These are phyloP conservation scores for Xylaria longipes DNA, from an alignment of 495 filamentous ascomycete species.

Conservation along the genomic window DNA sequence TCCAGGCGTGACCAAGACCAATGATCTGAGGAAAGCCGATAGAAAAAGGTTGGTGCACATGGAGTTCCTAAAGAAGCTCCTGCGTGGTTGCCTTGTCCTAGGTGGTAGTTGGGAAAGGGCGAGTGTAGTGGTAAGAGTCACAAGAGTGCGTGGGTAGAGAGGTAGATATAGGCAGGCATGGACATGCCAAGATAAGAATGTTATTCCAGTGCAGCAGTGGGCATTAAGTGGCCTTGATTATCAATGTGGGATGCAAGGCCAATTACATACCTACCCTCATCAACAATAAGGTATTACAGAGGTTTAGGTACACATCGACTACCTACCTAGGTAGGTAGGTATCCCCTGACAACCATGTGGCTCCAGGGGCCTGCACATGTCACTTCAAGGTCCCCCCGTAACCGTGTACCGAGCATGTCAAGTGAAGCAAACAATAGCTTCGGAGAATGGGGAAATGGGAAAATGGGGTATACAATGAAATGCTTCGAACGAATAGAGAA, in stretches of 20 bases:
- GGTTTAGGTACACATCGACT: no score
- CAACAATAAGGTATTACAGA: neutral
- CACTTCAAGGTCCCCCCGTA: neutral
- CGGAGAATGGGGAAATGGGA: neutral
- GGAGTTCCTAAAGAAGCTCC: neutral
- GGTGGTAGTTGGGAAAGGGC: neutral
- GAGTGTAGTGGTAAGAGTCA: neutral
- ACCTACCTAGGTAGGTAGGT: no score
- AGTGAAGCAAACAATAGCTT: constrained; percentile 6
- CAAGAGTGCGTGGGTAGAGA: neutral
- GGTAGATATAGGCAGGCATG: neutral
- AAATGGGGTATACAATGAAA: neutral
- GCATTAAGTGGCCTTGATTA: neutral
- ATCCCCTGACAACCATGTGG: neutral
- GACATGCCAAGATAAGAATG: neutral
- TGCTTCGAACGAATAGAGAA: neutral
- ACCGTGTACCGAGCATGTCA: neutral
- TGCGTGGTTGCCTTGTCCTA: neutral
- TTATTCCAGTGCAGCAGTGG: neutral
- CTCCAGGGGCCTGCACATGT: neutral
- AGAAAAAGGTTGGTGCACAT: neutral
- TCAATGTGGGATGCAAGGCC: neutral
- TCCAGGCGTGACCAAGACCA: neutral
- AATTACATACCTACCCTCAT: neutral
- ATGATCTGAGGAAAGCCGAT: neutral